Conservation (phyloP, 352 stramenopile genomes). For the Phytopythium mirpurense region DNA sequence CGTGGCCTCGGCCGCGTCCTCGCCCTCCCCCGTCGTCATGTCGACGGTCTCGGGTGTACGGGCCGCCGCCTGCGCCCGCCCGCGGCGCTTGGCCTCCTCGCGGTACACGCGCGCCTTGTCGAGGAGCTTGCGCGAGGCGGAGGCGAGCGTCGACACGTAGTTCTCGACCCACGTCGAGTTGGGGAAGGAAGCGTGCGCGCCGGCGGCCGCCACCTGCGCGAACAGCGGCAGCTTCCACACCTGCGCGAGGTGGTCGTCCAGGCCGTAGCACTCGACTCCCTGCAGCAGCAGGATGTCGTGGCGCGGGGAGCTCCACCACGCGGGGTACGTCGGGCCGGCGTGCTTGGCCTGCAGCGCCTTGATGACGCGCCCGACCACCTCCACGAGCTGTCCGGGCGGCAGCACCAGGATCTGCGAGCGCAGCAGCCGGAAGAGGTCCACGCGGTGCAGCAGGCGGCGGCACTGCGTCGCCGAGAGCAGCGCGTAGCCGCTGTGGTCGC, state of each 20-base stretch:
- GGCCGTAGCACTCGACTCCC: constrained; percentile 75
- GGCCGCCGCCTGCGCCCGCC: neutral
- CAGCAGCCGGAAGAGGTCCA: constrained; percentile 76
- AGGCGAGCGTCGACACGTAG: constrained; percentile 41
- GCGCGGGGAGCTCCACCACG: constrained; percentile 70
- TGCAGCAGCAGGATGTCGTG: constrained; percentile 81
- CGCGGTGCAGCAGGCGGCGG: constrained; percentile 61
- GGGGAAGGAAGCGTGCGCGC: constrained; percentile 35
- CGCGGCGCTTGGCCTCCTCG: neutral
- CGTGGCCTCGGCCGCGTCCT: neutral
- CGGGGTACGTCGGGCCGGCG: constrained; percentile 30
- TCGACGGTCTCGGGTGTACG: neutral
- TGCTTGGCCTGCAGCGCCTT: constrained; percentile 17
- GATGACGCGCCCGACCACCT: constrained; percentile 51
- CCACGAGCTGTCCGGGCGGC: constrained; percentile 49
- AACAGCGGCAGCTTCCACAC: constrained; percentile 75
- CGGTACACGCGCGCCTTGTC: constrained; percentile 9
- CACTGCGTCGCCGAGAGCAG: constrained; percentile 49
- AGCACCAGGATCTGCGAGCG: constrained; percentile 66
- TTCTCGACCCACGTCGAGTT: constrained; percentile 76
- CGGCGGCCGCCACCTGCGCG: constrained; percentile 19
- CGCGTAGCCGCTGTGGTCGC: constrained; percentile 59
- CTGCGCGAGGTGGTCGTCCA: constrained; percentile 59
- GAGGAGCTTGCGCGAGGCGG: constrained; percentile 30
- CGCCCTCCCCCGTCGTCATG: neutral